These are phyloP conservation scores for Musa itinerans DNA, from an alignment of 176 grass and related monocot species.

Conservation along the genomic window DNA sequence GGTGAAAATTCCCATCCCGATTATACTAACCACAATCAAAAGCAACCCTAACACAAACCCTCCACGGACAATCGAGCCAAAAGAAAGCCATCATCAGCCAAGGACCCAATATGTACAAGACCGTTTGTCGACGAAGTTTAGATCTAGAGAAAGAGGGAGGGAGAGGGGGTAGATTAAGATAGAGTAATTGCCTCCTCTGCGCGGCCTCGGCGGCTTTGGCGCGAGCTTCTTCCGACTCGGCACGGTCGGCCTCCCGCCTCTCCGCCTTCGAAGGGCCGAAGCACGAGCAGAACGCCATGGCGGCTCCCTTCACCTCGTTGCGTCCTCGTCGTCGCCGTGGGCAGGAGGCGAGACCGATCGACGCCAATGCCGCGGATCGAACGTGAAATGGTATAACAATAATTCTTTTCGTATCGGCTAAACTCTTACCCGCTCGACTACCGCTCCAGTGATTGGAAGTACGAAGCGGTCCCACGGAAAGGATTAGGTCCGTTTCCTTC, in stretches of 20 bases:
- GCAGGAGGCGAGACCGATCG: no score
- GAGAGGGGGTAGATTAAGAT: background rate
- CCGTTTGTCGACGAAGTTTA: background rate
- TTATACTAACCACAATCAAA: background rate
- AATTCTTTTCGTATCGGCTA: no score
- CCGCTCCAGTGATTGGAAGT: no score
- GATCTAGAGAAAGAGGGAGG: background rate
- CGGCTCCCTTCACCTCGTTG: background rate
- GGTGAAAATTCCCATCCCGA: background rate
- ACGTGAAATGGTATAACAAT: background rate
- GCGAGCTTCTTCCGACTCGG: constrained; percentile 68
- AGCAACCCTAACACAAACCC: background rate
- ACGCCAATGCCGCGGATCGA: background rate
- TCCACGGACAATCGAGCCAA: background rate
- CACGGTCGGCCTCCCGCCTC: constrained; percentile 39
- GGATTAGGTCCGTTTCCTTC: no score
- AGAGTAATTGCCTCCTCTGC: constrained; percentile 45
- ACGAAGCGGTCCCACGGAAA: no score
- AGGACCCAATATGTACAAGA: background rate
- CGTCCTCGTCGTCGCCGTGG: background rate
- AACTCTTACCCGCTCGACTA: no score
- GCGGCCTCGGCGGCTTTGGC: constrained; percentile 77
- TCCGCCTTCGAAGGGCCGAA: constrained; percentile 52
- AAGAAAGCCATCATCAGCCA: background rate
- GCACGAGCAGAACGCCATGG: constrained; percentile 76